These are phyloP conservation scores for Trebouxia gelatinosa DNA, from an alignment of 163 green algal species.

Conservation along the genomic window DNA sequence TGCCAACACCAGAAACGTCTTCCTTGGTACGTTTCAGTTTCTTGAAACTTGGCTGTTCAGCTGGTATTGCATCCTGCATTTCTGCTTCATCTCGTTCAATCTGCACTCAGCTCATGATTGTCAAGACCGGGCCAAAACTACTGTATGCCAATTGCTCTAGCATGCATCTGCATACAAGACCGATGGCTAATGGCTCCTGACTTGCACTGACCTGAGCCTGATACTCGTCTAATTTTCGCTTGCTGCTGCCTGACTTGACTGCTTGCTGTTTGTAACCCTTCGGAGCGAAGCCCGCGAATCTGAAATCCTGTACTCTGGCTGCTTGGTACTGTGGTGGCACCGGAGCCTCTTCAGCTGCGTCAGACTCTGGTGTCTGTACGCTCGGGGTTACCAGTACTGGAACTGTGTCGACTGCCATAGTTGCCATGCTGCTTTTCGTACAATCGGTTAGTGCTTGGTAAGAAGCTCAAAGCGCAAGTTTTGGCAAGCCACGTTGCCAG, in stretches of 20 bases:
- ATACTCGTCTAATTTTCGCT: conserved; percentile 64
- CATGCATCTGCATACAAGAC: no score
- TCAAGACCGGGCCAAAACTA: not conserved
- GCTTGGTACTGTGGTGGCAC: conserved; percentile 8
- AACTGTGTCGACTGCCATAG: no score
- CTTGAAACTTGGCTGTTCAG: not conserved
- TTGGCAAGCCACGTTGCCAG: no score
- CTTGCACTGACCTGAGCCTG: conserved; percentile 47
- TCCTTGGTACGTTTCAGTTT: conserved; percentile 34
- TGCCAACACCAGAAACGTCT: conserved; percentile 43
- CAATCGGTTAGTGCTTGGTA: no score
- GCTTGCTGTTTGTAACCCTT: conserved; percentile 52
- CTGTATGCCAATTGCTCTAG: no score
- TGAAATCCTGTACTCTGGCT: conserved; percentile 43
- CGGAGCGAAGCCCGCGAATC: conserved; percentile 33
- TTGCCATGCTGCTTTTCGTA: no score
- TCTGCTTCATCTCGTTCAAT: conserved; percentile 36
- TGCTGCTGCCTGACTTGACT: conserved; percentile 32
- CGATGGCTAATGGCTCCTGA: no score
- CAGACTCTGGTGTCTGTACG: no score
- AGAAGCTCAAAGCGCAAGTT: no score
- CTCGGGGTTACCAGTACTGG: no score
- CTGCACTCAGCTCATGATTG: not conserved
- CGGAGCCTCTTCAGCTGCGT: not conserved
- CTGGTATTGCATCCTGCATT: conserved; percentile 24